Evolutionary conservation across 2,329 filamentous ascomycete genomes (phyloP).

Genomic region (Fusarium aywerte): DNA sequence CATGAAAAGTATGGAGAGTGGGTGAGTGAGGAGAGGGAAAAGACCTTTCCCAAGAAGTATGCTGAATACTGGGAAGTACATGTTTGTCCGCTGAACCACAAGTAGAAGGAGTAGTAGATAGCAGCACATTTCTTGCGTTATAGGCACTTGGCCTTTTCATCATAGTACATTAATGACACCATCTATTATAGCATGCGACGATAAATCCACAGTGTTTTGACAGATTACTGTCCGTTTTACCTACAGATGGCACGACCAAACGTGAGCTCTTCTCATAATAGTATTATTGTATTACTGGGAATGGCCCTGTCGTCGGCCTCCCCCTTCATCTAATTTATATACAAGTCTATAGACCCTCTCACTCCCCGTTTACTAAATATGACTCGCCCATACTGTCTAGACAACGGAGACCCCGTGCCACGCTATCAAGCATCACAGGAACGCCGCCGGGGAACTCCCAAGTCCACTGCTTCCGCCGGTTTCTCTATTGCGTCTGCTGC

Average conservation of each 20-base stretch:
- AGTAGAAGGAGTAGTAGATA: conserved; percentile 12
- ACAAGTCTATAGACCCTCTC: conserved; percentile 7
- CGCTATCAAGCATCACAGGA: conserved; percentile 43
- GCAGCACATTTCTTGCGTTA: not conserved
- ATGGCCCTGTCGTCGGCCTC: not conserved
- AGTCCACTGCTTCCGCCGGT: conserved; percentile 48
- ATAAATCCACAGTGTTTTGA: no score
- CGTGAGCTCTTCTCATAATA: not conserved
- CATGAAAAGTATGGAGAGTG: conserved; percentile 55
- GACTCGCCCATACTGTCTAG: not conserved
- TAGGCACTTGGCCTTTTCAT: not conserved
- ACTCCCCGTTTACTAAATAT: not conserved
- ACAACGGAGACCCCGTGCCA: not conserved
- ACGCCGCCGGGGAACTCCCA: conserved; percentile 48
- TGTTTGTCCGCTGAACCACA: conserved; percentile 47
- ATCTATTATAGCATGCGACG: not conserved
- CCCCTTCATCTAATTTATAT: conserved; percentile 18
- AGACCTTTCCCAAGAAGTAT: conserved; percentile 48
- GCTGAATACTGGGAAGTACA: conserved; percentile 58
- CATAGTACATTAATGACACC: not conserved
- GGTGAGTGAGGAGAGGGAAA: conserved; percentile 50
- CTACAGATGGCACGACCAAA: not conserved
- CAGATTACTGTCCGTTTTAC: no score
- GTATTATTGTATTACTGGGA: not conserved
- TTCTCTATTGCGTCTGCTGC: conserved; percentile 58